phyloP scores from a whole-genome alignment of 225 moss, liverwort and hornwort species.

The Pleurozium schreberi region DNA sequence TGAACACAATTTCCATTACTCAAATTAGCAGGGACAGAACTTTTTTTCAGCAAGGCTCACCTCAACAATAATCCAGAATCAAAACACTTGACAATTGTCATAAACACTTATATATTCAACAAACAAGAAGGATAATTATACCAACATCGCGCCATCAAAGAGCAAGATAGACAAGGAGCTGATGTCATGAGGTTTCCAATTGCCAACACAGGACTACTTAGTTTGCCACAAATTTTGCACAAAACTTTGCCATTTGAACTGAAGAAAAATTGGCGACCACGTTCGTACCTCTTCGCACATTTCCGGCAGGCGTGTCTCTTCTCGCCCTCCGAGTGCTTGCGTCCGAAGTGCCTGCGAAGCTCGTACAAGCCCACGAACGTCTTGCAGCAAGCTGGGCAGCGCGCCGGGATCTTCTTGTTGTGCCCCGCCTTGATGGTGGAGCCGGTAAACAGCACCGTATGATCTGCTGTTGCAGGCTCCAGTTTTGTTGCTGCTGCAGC shows the following conservation, averaged over 20 bases:
- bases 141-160: not conserved
- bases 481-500: not conserved
- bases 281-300: conserved; percentile 42
- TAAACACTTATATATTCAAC: not conserved
- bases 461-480: not conserved
- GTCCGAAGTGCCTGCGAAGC: conserved; percentile 64
- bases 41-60: not conserved
- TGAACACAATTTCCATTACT: not conserved
- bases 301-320: conserved; percentile 60
- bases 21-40: not conserved
- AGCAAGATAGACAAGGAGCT: not conserved
- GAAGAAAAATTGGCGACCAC: not conserved
- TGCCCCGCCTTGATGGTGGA: conserved; percentile 48
- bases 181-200: not conserved
- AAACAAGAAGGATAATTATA: no score
- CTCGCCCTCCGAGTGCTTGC: conserved; percentile 79
- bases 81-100: not conserved
- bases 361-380: conserved; percentile 88
- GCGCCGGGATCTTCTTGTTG: conserved; percentile 77
- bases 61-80: not conserved
- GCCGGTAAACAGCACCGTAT: not conserved
- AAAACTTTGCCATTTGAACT: not conserved
- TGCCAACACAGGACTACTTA: not conserved
- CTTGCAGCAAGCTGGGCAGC: conserved; percentile 62
- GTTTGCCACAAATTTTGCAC: no score